Evolutionary conservation across 2,329 filamentous ascomycete genomes (phyloP), one percentile per base, ranked within the genome.

Genomic region (Tothia fuscella): DNA sequence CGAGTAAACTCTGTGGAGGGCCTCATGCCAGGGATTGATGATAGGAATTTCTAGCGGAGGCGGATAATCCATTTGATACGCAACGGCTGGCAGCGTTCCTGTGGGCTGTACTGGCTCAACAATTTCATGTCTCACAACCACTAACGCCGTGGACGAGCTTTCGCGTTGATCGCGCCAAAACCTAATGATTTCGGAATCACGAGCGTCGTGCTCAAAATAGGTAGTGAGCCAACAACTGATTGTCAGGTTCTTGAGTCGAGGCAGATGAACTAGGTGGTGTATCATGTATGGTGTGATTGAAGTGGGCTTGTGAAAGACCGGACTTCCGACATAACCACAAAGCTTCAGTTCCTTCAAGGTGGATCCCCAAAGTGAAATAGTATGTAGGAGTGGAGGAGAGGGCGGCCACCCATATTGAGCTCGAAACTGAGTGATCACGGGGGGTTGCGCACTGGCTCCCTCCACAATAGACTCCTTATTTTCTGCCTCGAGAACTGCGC

Each of bases 321-420:
- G 59, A 12, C 60, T 56, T 28, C 65, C 65, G 38, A 59, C 59
- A 50, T 65, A 68, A 25, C 65, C 66, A 43, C 65, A 68, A 32
- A 69, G 61, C 44, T 68, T 69, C 37, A 69, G 57, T 46, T 67
- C 64, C 16, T 56, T 56, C 12, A 67, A 46, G 1, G 60, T 66
- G 6, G 44, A 47, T 5, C 60, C 57, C 44, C 60, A 57, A 0
- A 59, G 52, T 5, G 63, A 63, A 7, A 68, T 54, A 0, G 58
- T 64, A 46, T 64, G 56, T 1, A 67, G 53, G 39, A 68, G 56
- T 1, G 64, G 61, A 3, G 58, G 51, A 16, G 51, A 46, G 4
- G 53, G 45, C 2, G 54, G 51, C 64, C 65, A 67, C 34, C 62
- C 64, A 43, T 62, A 67, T 4, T 53, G 45, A 42, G 3, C 46